Evolutionary conservation across 2,329 filamentous ascomycete genomes (phyloP).

Genomic region (Alternaria sp.): DNA sequence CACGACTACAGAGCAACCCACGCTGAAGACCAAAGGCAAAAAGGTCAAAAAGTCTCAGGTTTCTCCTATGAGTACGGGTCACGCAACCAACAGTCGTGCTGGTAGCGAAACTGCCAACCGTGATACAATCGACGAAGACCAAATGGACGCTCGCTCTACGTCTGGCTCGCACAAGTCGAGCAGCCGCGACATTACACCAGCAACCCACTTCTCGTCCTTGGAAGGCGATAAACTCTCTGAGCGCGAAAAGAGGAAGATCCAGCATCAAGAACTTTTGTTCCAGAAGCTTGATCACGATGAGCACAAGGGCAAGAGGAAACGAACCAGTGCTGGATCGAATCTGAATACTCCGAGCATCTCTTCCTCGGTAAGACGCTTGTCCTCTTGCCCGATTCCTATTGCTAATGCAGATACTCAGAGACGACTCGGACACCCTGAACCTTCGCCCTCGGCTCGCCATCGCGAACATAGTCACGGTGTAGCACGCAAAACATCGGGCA

Average conservation of each 20-base stretch:
- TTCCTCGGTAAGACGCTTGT: slow-evolving; percentile 50
- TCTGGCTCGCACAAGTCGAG: slow-evolving; percentile 64
- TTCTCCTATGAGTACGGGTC: slow-evolving; percentile 63
- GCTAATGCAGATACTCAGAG: slow-evolving; percentile 44
- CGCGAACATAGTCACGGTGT: slow-evolving; percentile 48
- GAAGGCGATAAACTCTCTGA: slow-evolving; percentile 64
- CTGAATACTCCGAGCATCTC: slow-evolving; percentile 60
- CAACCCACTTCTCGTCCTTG: slow-evolving; percentile 59
- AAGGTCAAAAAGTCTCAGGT: slow-evolving; percentile 59
- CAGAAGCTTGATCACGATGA: slow-evolving; percentile 67
- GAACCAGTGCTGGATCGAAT: slow-evolving; percentile 63
- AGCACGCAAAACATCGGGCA: slow-evolving; percentile 46
- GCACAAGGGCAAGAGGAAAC: slow-evolving; percentile 62
- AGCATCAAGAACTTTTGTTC: slow-evolving; percentile 69
- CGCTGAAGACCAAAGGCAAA: slow-evolving; percentile 56
- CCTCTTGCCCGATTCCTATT: slow-evolving; percentile 17
- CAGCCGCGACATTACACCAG: slow-evolving; percentile 70
- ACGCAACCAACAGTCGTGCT: slow-evolving; percentile 65
- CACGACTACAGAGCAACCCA: slow-evolving; percentile 36
- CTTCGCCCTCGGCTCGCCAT: slow-evolving; percentile 46
- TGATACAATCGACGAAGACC: slow-evolving; percentile 63
- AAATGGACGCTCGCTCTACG: slow-evolving; percentile 64
- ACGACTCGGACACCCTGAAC: slow-evolving; percentile 47
- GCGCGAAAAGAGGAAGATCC: slow-evolving; percentile 69
- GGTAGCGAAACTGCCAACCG: slow-evolving; percentile 65